phyloP scores from a whole-genome alignment of 2,329 filamentous ascomycete genomes.

The Knoxdaviesia proteae region DNA sequence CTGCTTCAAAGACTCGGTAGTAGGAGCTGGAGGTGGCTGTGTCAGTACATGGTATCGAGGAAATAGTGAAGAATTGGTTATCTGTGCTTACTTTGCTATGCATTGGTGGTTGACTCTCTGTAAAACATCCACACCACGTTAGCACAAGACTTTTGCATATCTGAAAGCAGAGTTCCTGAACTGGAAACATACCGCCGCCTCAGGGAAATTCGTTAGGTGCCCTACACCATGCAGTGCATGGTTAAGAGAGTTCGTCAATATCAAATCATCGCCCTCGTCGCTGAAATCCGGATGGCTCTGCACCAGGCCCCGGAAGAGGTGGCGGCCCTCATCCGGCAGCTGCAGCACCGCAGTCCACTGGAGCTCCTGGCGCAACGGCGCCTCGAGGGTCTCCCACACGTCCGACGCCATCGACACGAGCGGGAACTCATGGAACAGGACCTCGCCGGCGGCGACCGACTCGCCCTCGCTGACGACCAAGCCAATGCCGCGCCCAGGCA shows the following conservation, averaged over 20 bases:
- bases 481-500: background rate
- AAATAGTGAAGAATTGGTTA: background rate
- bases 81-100: slow-evolving; percentile 2
- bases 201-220: background rate
- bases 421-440: slow-evolving; percentile 1
- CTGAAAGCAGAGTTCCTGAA: too few relatives aligned
- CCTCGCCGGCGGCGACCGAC: background rate
- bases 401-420: background rate
- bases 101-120: slow-evolving; percentile 4
- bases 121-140: too few relatives aligned
- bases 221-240: background rate
- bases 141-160: too few relatives aligned
- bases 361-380: slow-evolving; percentile 2
- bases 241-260: slow-evolving; percentile 2
- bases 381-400: background rate
- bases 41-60: too few relatives aligned
- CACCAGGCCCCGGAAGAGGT: too few relatives aligned
- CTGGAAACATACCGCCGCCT: slow-evolving; percentile 1
- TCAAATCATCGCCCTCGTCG: slow-evolving; percentile 2
- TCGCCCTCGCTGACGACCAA: slow-evolving; percentile 1
- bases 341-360: slow-evolving; percentile 2
- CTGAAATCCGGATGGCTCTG: too few relatives aligned
- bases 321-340: background rate
- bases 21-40: background rate
- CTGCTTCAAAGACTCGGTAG: slow-evolving; percentile 4